Conservation (phyloP, 805 yeast genomes). For the Cephaloascus fragrans region DNA sequence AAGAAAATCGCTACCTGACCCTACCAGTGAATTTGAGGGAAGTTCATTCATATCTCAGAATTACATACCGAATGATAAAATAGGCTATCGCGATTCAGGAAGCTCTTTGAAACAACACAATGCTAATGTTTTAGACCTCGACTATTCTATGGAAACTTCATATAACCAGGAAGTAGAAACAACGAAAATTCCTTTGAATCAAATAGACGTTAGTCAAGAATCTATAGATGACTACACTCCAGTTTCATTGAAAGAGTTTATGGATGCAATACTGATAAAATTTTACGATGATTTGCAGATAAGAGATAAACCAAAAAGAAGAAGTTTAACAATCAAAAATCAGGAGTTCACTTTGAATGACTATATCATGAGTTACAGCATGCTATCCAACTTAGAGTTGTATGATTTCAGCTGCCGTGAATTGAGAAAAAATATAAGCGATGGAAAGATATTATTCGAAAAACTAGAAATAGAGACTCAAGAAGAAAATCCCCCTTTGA, state of each 20-base stretch:
- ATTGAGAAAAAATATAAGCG: constrained; percentile 36
- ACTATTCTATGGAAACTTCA: too few species aligned
- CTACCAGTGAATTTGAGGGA: too few species aligned
- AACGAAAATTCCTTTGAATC: constrained; percentile 19
- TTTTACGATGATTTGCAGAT: constrained; percentile 38
- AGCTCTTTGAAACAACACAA: too few species aligned
- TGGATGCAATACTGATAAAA: constrained; percentile 27
- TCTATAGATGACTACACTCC: constrained; percentile 17
- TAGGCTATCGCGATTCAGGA: too few species aligned
- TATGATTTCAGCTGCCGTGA: constrained; percentile 47
- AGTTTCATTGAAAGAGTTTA: constrained; percentile 25
- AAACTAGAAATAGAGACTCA: constrained; percentile 35
- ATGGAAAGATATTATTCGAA: constrained; percentile 36
- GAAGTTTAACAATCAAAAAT: constrained; percentile 11
- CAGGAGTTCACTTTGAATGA: constrained; percentile 16
- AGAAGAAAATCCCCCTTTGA: constrained; percentile 37
- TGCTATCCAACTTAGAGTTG: constrained; percentile 34
- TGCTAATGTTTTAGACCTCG: too few species aligned
- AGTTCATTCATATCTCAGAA: too few species aligned
- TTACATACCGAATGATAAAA: too few species aligned
- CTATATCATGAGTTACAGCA: constrained; percentile 25
- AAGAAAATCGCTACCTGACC: too few species aligned
- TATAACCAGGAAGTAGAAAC: too few species aligned
- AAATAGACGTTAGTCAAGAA: constrained; percentile 8
- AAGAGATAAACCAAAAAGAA: constrained; percentile 14